Evolutionary conservation across 805 yeast species (phyloP).

Genomic region (Teunomyces funiuensis): DNA sequence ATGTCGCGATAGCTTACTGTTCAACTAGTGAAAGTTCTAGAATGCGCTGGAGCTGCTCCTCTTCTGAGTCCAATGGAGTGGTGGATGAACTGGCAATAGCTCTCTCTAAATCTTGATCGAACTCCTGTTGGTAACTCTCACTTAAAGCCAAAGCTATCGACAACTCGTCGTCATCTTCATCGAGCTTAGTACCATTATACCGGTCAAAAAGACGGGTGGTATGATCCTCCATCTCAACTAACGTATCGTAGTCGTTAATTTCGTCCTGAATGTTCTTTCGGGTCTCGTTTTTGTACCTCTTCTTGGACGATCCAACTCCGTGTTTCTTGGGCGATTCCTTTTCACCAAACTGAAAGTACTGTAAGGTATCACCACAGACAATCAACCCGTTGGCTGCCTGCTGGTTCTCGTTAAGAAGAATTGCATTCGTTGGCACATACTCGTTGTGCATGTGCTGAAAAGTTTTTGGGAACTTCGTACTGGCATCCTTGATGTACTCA

Average conservation of each 20-base stretch:
- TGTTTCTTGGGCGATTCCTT: conserved; percentile 13
- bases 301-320: conserved; percentile 11
- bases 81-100: conserved; percentile 1
- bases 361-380: conserved; percentile 41
- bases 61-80: conserved; percentile 7
- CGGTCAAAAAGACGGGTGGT: conserved; percentile 34
- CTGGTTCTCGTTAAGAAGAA: conserved; percentile 26
- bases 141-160: conserved; percentile 36
- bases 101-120: conserved; percentile 30
- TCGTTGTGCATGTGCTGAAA: conserved; percentile 20
- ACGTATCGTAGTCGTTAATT: conserved; percentile 36
- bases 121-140: conserved; percentile 20
- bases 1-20: conserved; percentile 7
- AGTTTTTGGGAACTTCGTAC: conserved; percentile 29
- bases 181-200: conserved; percentile 45
- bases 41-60: conserved; percentile 19
- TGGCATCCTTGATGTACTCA: conserved; percentile 32
- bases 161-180: conserved; percentile 27
- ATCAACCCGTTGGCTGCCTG: conserved; percentile 37
- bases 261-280: conserved; percentile 30
- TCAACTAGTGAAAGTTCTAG: conserved; percentile 23
- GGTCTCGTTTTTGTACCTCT: conserved; percentile 20
- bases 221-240: conserved; percentile 22
- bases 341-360: conserved; percentile 50
- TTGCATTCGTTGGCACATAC: conserved; percentile 24